Percentiles rank a stretch among this genome's conserved stretches.
These are phyloP conservation scores for Vitis rotundifolia DNA, from an alignment of 164 flowering plant species.

Conservation along the genomic window DNA sequence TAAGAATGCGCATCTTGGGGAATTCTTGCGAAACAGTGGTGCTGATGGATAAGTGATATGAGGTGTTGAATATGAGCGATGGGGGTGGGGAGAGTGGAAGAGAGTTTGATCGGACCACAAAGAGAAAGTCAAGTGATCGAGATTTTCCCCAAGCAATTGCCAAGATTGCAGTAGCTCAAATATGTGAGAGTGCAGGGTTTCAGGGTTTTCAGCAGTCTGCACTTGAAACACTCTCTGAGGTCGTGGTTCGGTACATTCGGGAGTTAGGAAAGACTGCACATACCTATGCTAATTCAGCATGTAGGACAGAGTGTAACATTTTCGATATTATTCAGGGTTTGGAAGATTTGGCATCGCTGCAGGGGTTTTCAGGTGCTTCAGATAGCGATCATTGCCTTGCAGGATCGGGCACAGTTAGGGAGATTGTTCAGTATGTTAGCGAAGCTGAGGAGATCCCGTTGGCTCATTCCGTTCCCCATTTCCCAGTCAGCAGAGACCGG, in stretches of 20 bases:
- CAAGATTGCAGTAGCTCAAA: slow-evolving; percentile 70
- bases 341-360: slow-evolving; percentile 54
- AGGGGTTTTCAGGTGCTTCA: slow-evolving; percentile 76
- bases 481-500: slow-evolving; percentile 45
- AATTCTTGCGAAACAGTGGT: slow-evolving; percentile 2
- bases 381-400: slow-evolving; percentile 49
- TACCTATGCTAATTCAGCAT: slow-evolving; percentile 53
- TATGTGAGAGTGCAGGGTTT: slow-evolving; percentile 74
- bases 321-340: slow-evolving; percentile 76
- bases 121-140: slow-evolving; percentile 30
- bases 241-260: slow-evolving; percentile 51
- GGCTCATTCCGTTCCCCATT: slow-evolving; percentile 36
- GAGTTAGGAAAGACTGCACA: slow-evolving; percentile 58
- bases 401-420: slow-evolving; percentile 52
- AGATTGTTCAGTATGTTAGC: slow-evolving; percentile 43
- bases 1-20: not conserved
- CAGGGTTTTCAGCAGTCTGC: slow-evolving; percentile 74
- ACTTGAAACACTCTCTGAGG: slow-evolving; percentile 57
- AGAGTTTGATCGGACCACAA: slow-evolving; percentile 14
- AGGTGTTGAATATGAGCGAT: slow-evolving; percentile 76
- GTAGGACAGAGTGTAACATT: slow-evolving; percentile 64
- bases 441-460: slow-evolving; percentile 40
- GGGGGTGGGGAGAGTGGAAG: slow-evolving; percentile 62
- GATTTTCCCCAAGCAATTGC: slow-evolving; percentile 61
- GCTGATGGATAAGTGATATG: slow-evolving; percentile 40